Conservation (phyloP, 2,329 filamentous ascomycete genomes). For the Cladophialophora bantiana region DNA sequence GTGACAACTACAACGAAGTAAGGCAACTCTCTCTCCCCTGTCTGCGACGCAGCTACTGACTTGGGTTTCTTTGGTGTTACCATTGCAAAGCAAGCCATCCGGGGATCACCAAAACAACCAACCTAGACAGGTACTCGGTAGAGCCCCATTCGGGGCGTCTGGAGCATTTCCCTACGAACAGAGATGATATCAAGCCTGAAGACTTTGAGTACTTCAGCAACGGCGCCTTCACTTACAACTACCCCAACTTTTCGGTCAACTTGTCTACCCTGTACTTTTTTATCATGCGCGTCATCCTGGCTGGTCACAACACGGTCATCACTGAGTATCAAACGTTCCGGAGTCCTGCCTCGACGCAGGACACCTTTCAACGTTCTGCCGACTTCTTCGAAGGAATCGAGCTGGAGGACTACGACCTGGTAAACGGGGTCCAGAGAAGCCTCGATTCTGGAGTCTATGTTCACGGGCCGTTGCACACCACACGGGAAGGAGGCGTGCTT, state of each 20-base stretch:
- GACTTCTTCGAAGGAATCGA: constrained; percentile 69
- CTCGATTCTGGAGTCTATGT: constrained; percentile 65
- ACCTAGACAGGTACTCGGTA: constrained; percentile 61
- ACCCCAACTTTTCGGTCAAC: constrained; percentile 35
- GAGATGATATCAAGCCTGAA: constrained; percentile 40
- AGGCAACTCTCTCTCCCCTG: constrained; percentile 19
- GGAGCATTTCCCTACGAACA: constrained; percentile 55
- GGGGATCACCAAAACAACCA: constrained; percentile 61
- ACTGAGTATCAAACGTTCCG: constrained; percentile 71
- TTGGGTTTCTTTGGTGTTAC: constrained; percentile 50
- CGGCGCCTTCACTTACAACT: constrained; percentile 35
- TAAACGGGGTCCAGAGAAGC: constrained; percentile 65
- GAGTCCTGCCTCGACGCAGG: constrained; percentile 65
- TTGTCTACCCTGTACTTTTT: constrained; percentile 63
- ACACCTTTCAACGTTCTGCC: constrained; percentile 64
- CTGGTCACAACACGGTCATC: constrained; percentile 56
- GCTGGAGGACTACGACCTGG: constrained; percentile 70
- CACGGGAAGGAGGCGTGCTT: background rate
- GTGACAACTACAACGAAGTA: constrained; percentile 42
- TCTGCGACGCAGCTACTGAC: no score
- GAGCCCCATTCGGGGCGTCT: constrained; percentile 61
- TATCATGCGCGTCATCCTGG: constrained; percentile 68
- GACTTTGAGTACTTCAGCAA: constrained; percentile 33
- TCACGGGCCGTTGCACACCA: background rate
- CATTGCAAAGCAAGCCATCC: constrained; percentile 66